Evolutionary conservation across 352 stramenopile species (phyloP).

Genomic region (Pythium rishiriense): DNA sequence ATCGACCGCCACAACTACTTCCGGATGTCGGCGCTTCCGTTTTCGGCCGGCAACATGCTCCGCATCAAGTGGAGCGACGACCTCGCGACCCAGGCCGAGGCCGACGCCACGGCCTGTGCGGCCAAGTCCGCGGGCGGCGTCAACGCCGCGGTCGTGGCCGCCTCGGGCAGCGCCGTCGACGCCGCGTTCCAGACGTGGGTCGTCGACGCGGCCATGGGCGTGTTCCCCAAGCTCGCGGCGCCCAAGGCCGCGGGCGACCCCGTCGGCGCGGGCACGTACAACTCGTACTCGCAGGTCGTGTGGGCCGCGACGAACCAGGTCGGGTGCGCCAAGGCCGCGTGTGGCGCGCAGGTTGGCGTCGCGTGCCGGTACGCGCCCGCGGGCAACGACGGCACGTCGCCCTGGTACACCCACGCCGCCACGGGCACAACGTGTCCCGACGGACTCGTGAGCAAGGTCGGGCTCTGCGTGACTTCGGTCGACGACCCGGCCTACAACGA

Average conservation of each 20-base stretch:
- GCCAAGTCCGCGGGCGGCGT: slow-evolving; percentile 36
- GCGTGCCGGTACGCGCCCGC: slow-evolving; percentile 64
- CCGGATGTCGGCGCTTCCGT: slow-evolving; percentile 68
- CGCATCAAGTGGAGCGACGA: slow-evolving; percentile 60
- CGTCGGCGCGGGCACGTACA: slow-evolving; percentile 62
- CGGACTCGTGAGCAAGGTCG: slow-evolving; percentile 42
- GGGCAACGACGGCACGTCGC: slow-evolving; percentile 48
- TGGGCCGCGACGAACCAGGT: slow-evolving; percentile 62
- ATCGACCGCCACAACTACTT: slow-evolving; percentile 82
- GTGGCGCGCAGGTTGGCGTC: slow-evolving; percentile 39
- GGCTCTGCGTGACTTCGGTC: slow-evolving; percentile 49
- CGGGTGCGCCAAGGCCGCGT: slow-evolving; percentile 58
- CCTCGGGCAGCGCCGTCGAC: slow-evolving; percentile 40
- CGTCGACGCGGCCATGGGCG: slow-evolving; percentile 48
- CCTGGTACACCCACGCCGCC: slow-evolving; percentile 64
- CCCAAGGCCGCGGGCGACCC: slow-evolving; percentile 40
- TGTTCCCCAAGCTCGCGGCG: slow-evolving; percentile 45
- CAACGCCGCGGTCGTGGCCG: slow-evolving; percentile 44
- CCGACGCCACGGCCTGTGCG: slow-evolving; percentile 42
- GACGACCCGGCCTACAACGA: slow-evolving; percentile 50
- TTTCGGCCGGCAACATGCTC: slow-evolving; percentile 63
- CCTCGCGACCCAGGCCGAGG: slow-evolving; percentile 41
- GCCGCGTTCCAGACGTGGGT: slow-evolving; percentile 61
- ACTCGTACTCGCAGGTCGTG: slow-evolving; percentile 77
- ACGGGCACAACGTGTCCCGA: slow-evolving; percentile 48